These are phyloP conservation scores for Acer negundo DNA, from an alignment of 345 rosid genomes.

Conservation along the genomic window DNA sequence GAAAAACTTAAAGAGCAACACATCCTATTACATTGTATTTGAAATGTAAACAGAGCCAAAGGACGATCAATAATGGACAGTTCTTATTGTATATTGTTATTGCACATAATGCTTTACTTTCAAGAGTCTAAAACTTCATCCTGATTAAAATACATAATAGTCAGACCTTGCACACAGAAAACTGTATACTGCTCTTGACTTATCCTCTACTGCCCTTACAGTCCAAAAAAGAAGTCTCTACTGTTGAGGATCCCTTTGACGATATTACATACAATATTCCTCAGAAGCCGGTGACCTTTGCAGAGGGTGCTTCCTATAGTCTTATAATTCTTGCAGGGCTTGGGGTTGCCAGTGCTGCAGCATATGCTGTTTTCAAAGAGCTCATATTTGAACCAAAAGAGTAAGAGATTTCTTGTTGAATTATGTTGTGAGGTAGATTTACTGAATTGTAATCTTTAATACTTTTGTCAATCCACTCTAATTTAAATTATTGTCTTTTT, in stretches of 20 bases:
- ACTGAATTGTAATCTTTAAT: slow-evolving; percentile 8
- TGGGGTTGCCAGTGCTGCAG: slow-evolving; percentile 91
- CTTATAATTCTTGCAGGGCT: slow-evolving; percentile 87
- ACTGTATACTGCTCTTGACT: slow-evolving; percentile 7
- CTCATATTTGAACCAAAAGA: slow-evolving; percentile 95
- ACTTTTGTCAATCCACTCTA: background rate
- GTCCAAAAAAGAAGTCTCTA: slow-evolving; percentile 82
- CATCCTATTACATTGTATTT: background rate
- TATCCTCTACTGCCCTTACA: slow-evolving; percentile 29
- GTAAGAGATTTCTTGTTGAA: slow-evolving; percentile 44
- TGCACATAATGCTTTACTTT: background rate
- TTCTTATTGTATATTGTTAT: background rate
- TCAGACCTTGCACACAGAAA: background rate
- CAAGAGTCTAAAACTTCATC: background rate
- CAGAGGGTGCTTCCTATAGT: slow-evolving; percentile 94
- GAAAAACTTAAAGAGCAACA: background rate
- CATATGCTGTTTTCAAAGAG: slow-evolving; percentile 84
- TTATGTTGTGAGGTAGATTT: slow-evolving; percentile 11
- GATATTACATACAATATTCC: slow-evolving; percentile 94
- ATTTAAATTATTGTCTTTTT: slow-evolving; percentile 22
- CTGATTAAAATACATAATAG: background rate
- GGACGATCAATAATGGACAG: background rate
- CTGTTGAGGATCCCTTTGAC: slow-evolving; percentile 95
- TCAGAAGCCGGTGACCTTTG: slow-evolving; percentile 88
- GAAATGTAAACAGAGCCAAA: background rate